phyloP scores from a whole-genome alignment of 2,329 filamentous ascomycete genomes.

The Colletotrichum theobromicola region DNA sequence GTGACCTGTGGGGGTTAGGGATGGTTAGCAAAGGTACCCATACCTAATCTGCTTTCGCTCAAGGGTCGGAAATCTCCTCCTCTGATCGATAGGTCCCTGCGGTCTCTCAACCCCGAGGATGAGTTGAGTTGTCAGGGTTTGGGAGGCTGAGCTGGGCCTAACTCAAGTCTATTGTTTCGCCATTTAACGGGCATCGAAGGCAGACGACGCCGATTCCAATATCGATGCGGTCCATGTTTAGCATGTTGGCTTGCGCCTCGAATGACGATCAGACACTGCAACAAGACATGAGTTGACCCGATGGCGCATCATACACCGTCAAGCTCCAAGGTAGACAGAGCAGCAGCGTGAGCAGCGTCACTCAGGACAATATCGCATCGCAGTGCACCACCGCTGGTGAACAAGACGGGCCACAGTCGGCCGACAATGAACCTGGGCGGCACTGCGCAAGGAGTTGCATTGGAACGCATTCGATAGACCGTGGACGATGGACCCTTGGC shows the following conservation, averaged over 20 bases:
- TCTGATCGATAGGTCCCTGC: background rate
- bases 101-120: background rate
- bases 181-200: background rate
- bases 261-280: background rate
- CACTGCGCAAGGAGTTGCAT: background rate
- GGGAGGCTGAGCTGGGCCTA: background rate
- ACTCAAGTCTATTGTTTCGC: background rate
- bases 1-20: background rate
- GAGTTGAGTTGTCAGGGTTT: background rate
- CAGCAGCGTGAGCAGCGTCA: background rate
- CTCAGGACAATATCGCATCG: background rate
- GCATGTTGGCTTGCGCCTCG: background rate
- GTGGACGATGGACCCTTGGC: background rate
- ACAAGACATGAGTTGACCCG: background rate
- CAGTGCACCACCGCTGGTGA: background rate
- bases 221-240: background rate
- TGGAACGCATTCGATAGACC: background rate
- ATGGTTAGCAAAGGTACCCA: background rate
- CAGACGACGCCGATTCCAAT: background rate
- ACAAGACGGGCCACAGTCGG: background rate
- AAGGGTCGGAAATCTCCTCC: background rate
- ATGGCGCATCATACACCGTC: background rate
- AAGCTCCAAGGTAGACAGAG: background rate
- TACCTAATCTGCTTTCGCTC: background rate
- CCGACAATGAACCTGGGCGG: background rate